These are phyloP conservation scores for Aspergillus phoenicis DNA, from an alignment of 2,329 filamentous ascomycete genomes.

Conservation along the genomic window DNA sequence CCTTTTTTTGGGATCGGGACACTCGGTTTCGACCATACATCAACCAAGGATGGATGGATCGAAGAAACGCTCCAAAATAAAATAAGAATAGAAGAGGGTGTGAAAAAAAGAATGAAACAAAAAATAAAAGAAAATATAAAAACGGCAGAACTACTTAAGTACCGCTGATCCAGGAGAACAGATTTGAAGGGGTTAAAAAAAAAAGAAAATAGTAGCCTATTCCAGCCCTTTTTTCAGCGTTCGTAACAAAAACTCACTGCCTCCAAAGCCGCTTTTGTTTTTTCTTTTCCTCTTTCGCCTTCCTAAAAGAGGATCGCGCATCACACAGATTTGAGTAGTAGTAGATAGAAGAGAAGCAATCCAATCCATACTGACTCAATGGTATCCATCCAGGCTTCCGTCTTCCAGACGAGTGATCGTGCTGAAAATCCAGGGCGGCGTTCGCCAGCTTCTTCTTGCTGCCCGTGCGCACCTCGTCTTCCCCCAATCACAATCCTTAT, in stretches of 20 bases:
- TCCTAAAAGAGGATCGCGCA: conserved; percentile 17
- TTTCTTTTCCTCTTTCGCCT: background rate
- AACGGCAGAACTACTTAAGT: conserved; percentile 16
- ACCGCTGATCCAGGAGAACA: conserved; percentile 15
- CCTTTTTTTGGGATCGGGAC: conserved; percentile 4
- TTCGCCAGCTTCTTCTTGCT: conserved; percentile 22
- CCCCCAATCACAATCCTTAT: conserved; percentile 25
- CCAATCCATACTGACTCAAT: conserved; percentile 17
- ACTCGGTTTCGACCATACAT: conserved; percentile 14
- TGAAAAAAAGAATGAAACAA: background rate
- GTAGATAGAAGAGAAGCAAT: background rate
- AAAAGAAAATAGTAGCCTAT: background rate
- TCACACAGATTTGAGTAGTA: conserved; percentile 20
- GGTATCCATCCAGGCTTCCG: conserved; percentile 18
- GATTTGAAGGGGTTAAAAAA: too few relatives aligned
- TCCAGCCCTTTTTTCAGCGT: conserved; percentile 8
- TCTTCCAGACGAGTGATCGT: conserved; percentile 21
- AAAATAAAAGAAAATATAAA: conserved; percentile 7
- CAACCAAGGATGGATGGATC: background rate
- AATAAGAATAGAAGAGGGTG: background rate
- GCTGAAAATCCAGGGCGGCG: conserved; percentile 20
- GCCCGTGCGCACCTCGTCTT: conserved; percentile 25
- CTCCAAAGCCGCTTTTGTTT: conserved; percentile 9
- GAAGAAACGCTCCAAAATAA: background rate
- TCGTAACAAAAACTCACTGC: background rate